Evolutionary conservation across 2,329 filamentous ascomycete species (phyloP), one percentile per base, ranked within the genome.

Genomic region (Passalora sequoiae): DNA sequence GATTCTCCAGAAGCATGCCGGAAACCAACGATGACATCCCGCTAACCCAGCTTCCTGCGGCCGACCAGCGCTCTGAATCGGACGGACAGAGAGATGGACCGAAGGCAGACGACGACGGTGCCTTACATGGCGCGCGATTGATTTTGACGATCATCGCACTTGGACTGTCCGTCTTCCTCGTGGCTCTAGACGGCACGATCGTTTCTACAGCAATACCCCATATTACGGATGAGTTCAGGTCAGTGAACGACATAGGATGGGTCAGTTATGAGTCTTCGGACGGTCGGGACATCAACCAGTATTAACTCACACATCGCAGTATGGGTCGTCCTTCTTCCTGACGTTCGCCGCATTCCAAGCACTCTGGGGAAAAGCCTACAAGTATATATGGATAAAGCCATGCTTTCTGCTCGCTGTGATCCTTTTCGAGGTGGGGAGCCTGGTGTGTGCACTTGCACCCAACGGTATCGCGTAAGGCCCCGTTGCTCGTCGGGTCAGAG

Each of bases 171-270:
- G 32, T 49, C 28, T 49, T 49, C 35, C 33, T 49, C 8, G 50
- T 56, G n/a, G 53, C 52, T 10, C 47, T 59, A 36, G 51, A 61
- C 41, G 41, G 48, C 4, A 57, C 57, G 28, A n/a, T 66, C 46
- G 66, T 74, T 25, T 64, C 67, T 6, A 72, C 68, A 2, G 71
- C 71, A 2, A 71, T 73, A 22, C 71, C 71, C 10, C 60, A 58
- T 12, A 73, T 75, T 38, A 72, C 70, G 0, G 65, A 73, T 49
- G 58, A 73, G 22, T 74, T 74, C 52, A 58, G 71, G 29, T 66
- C 67, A 2, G 58, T 71, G 20, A 58, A 63, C 3, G 69, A 74
- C 44, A 64, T 74, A 10, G 69, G 68, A 16, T 74, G 71, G 71
- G 19, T 24, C 7, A 8, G 16, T 37, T 20, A 52, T 19, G 7